Percentiles rank a stretch among this genome's conserved stretches.
phyloP scores from a whole-genome alignment of 2,329 filamentous ascomycete species.

The Colletotrichum lindemuthianum region DNA sequence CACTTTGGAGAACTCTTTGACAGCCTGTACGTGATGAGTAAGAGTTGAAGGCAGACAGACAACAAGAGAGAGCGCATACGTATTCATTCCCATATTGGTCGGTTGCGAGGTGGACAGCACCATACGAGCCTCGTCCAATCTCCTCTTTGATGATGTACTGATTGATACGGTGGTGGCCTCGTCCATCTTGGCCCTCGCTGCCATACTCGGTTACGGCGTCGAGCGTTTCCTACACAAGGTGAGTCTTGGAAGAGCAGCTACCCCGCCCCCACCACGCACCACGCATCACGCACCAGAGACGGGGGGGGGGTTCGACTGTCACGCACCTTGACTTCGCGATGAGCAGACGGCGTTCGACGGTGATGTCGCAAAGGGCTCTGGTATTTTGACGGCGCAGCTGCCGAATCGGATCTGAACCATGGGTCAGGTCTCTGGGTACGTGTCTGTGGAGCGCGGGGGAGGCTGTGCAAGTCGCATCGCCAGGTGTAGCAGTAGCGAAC shows the following conservation, averaged over 20 bases:
- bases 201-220: conserved; percentile 89
- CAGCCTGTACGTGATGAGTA: conserved; percentile 69
- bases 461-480: conserved; percentile 36
- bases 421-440: background rate
- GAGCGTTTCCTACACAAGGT: conserved; percentile 77
- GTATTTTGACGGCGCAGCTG: conserved; percentile 46
- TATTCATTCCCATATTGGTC: conserved; percentile 95
- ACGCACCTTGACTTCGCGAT: conserved; percentile 66
- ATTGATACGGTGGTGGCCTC: conserved; percentile 87
- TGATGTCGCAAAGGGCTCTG: conserved; percentile 68
- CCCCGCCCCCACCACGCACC: conserved; percentile 27
- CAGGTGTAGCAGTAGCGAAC: conserved; percentile 4
- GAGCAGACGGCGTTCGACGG: conserved; percentile 65
- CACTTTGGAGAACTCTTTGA: conserved; percentile 98
- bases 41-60: conserved; percentile 36
- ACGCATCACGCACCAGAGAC: conserved; percentile 34
- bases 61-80: conserved; percentile 58
- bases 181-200: conserved; percentile 84
- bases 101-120: conserved; percentile 87
- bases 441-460: conserved; percentile 32
- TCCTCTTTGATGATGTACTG: conserved; percentile 95
- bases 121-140: conserved; percentile 96
- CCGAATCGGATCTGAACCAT: conserved; percentile 32
- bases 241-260: conserved; percentile 23
- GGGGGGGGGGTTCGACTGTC: conserved; percentile 3